Percentiles rank a stretch among this genome's conserved stretches.
Conservation (phyloP, 768 basidiomycete species). For the Leccinum fibrillosum region DNA sequence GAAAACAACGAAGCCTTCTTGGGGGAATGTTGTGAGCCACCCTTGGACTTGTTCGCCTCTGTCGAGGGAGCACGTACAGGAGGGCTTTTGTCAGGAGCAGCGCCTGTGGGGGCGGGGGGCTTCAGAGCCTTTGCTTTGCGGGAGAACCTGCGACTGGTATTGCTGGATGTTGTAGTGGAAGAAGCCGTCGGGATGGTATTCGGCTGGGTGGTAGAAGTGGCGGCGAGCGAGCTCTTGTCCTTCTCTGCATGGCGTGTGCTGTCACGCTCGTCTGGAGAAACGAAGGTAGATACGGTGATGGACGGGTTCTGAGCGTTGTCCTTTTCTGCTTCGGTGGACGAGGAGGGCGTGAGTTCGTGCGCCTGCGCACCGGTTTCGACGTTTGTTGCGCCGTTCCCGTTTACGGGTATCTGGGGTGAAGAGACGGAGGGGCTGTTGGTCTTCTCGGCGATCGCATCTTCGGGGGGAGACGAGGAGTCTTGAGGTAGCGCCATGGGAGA, state of each 20-base stretch:
- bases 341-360: constrained; percentile 28
- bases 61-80: constrained; percentile 33
- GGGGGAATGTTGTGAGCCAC: constrained; percentile 33
- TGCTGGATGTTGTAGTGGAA: constrained; percentile 20
- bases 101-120: constrained; percentile 13
- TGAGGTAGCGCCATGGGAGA: constrained; percentile 25
- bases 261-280: constrained; percentile 32
- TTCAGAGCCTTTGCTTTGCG: constrained; percentile 25
- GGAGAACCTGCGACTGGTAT: constrained; percentile 28
- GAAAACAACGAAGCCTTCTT: constrained; percentile 55
- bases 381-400: constrained; percentile 24
- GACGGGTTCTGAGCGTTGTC: constrained; percentile 34
- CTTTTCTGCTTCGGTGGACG: constrained; percentile 36
- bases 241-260: constrained; percentile 31
- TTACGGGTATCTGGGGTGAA: constrained; percentile 19
- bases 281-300: constrained; percentile 33
- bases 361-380: constrained; percentile 24
- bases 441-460: constrained; percentile 20
- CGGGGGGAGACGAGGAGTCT: constrained; percentile 14
- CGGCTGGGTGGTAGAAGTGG: constrained; percentile 42
- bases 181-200: constrained; percentile 29
- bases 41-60: constrained; percentile 33
- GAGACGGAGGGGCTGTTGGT: constrained; percentile 16
- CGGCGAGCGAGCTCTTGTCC: constrained; percentile 46
- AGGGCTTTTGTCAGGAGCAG: constrained; percentile 26